phyloP scores from a whole-genome alignment of 306 rosid genomes.

The Coriaria nepalensis region DNA sequence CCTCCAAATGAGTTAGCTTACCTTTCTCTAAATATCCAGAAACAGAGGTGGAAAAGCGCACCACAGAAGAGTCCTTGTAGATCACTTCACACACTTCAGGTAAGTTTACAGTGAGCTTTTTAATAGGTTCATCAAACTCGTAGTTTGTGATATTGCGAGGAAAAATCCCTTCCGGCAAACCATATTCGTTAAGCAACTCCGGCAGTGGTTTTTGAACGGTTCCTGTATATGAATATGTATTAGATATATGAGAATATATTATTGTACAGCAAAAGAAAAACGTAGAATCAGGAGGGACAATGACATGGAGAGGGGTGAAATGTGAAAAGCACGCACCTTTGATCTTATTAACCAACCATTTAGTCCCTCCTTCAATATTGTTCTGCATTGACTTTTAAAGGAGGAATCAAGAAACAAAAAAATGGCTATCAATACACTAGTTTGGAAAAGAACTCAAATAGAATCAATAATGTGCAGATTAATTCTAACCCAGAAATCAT shows the following conservation, averaged over 20 bases:
- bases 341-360: conserved; percentile 17
- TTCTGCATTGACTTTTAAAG: conserved; percentile 7
- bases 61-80: conserved; percentile 66
- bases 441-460: too few relatives aligned
- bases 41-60: conserved; percentile 62
- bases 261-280: background rate
- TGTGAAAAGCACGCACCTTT: conserved; percentile 16
- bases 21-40: conserved; percentile 85
- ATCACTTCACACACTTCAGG: conserved; percentile 75
- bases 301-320: too few relatives aligned
- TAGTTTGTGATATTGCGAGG: conserved; percentile 94
- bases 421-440: background rate
- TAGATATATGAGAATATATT: too few relatives aligned
- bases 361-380: conserved; percentile 15
- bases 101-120: conserved; percentile 63
- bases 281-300: conserved; percentile 1
- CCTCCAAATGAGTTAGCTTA: conserved; percentile 72
- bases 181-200: conserved; percentile 72
- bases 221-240: too few relatives aligned
- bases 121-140: conserved; percentile 69
- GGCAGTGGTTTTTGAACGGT: conserved; percentile 84
- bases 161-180: conserved; percentile 66
- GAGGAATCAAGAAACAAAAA: background rate
- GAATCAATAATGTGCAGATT: too few relatives aligned
- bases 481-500: too few relatives aligned